Base-by-base conservation (phyloP, 2,329 filamentous ascomycete genomes). In the Zalaria obscura region DNA sequence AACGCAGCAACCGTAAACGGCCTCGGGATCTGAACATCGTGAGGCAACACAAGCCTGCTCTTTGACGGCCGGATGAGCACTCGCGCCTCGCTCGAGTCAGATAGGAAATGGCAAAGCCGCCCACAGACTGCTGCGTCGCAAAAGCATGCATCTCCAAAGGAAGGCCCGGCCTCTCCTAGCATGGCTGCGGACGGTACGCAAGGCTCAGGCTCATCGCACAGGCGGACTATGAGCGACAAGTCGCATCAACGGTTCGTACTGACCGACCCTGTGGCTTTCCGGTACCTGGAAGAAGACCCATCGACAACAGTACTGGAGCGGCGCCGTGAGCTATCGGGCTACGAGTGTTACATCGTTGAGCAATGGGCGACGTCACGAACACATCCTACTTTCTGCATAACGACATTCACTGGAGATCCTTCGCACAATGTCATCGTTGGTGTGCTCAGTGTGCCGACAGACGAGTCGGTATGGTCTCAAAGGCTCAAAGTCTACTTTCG, bases 351-450 rank as follows among this genome's bases (percentile, higher is more conserved):
- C 61, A 66, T 96, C 10, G 86, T 96, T 49, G 91, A 96, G 60
- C 91, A 98, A 69, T 98, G 91, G 91, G 86, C 86, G 4, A 95
- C 88, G 61, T 95, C 89, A 8, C 78, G 91, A 40, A 74, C 78
- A 43, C 86, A 93, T 47, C 89, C 89, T 1, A 95, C 89, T 10
- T 83, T 93, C 48, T 76, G 93, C 39, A 93, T 96, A 49, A 83
- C 83, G 35, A 94, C 88, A 3, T 95, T 91, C 56, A 96, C 89
- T 0, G 91, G 89, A 41, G 87, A 95, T 52, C 70, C 76, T 29
- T 78, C 77, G 29, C 83, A 94, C 58, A 75, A 70, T 0, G 78
- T 93, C n/a, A 64, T 81, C 5, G 87, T 85, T 4, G 80, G 82
- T 3, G 80, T 96, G 6, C 66, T 96, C 36, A 80, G 79, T 39